A percentile compares a stretch with the other conserved stretches of the same genome.
These are phyloP conservation scores for Neonectria ditissima DNA, from an alignment of 2,329 filamentous ascomycete species.

Conservation along the genomic window DNA sequence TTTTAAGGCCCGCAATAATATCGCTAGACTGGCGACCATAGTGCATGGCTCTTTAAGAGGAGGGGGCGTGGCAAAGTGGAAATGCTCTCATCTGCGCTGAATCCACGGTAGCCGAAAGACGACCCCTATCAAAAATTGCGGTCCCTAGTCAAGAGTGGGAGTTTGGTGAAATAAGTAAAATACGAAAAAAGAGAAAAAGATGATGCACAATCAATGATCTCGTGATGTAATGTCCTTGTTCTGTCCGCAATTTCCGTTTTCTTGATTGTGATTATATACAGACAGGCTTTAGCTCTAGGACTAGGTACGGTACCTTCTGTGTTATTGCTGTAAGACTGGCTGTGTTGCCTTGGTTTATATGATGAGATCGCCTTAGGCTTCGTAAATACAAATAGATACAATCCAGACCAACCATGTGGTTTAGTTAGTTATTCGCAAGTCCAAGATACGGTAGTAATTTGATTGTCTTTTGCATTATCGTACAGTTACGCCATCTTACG, in stretches of 20 bases:
- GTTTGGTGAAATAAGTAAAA: slow-evolving; percentile 42
- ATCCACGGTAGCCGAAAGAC: neutral
- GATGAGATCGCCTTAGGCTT: too few species aligned
- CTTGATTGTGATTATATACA: too few species aligned
- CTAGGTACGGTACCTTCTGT: too few species aligned
- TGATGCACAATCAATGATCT: slow-evolving; percentile 28
- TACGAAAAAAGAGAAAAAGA: slow-evolving; percentile 36
- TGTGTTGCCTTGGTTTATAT: too few species aligned
- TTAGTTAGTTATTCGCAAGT: neutral
- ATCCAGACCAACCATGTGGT: too few species aligned
- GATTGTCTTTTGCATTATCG: slow-evolving; percentile 25
- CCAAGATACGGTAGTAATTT: neutral
- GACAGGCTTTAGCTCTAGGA: too few species aligned
- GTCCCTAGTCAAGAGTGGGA: slow-evolving; percentile 33
- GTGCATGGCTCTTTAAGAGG: slow-evolving; percentile 34
- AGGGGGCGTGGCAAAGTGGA: slow-evolving; percentile 20
- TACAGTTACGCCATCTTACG: slow-evolving; percentile 32
- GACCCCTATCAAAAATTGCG: slow-evolving; percentile 25
- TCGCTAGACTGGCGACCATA: slow-evolving; percentile 30
- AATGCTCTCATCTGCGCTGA: neutral
- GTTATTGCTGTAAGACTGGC: too few species aligned
- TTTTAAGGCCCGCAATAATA: slow-evolving; percentile 32
- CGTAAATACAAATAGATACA: too few species aligned
- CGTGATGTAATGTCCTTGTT: neutral
- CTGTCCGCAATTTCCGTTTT: neutral